Conservation (phyloP, 2,329 filamentous ascomycete species). For the Dendryphion nanum region DNA sequence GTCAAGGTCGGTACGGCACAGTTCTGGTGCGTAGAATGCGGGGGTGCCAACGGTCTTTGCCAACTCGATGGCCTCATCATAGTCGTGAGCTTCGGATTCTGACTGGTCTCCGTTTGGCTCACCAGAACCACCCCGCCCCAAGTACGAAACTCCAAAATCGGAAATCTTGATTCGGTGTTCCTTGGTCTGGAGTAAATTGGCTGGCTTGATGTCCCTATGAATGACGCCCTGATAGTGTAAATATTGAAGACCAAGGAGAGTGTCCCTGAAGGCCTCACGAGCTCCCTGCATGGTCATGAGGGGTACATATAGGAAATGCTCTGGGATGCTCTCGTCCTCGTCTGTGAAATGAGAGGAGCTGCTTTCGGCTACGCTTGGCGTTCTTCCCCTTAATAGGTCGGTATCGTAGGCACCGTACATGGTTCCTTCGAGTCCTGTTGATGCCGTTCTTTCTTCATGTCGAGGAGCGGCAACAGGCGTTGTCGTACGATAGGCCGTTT, state of each 20-base stretch:
- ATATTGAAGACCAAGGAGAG: slow-evolving; percentile 89
- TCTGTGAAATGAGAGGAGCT: slow-evolving; percentile 56
- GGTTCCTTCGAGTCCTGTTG: slow-evolving; percentile 68
- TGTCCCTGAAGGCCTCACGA: slow-evolving; percentile 84
- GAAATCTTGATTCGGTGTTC: slow-evolving; percentile 94
- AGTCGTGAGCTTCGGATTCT: slow-evolving; percentile 79
- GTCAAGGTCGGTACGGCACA: slow-evolving; percentile 82
- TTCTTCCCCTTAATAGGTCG: slow-evolving; percentile 61
- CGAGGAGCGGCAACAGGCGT: slow-evolving; percentile 16
- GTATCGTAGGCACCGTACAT: slow-evolving; percentile 73
- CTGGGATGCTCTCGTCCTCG: slow-evolving; percentile 61
- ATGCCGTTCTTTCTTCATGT: slow-evolving; percentile 4
- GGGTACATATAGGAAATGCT: slow-evolving; percentile 90
- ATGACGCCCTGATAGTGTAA: slow-evolving; percentile 59
- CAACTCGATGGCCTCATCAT: slow-evolving; percentile 92
- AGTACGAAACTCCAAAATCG: slow-evolving; percentile 97
- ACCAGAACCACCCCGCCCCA: slow-evolving; percentile 82
- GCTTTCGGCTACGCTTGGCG: slow-evolving; percentile 79
- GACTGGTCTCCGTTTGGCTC: slow-evolving; percentile 70
- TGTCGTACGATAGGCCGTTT: slow-evolving; percentile 33
- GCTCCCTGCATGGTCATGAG: slow-evolving; percentile 85
- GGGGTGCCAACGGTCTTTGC: slow-evolving; percentile 97
- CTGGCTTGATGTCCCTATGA: slow-evolving; percentile 56
- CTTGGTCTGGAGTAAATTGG: slow-evolving; percentile 84
- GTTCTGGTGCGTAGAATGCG: slow-evolving; percentile 93